Evolutionary conservation across 768 basidiomycete species (phyloP), one percentile per base, ranked within the genome.

Genomic region (Tylopilus felleus): DNA sequence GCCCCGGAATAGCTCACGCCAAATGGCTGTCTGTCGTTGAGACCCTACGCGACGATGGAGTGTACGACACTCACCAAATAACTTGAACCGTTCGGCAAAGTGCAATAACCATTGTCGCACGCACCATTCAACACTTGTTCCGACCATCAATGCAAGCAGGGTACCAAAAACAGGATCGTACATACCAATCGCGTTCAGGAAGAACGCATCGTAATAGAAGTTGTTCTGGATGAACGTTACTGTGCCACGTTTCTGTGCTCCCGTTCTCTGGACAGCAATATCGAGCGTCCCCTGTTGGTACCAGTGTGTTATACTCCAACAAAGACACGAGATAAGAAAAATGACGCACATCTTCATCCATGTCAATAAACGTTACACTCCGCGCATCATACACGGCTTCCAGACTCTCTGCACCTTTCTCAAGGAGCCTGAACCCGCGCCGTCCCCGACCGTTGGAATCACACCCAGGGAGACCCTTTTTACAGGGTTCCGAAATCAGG

Each of bases 161-260:
- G 50, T 5, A 36, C 39, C 35, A 36, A 27, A 17, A 22, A 22
- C 38, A 7, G 8, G 31, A 13, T 14, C 49, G 10, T 22, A 72
- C 84, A 41, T 40, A 96, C 95, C 88, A 40, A 94, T 90, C 3
- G 97, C 93, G 66, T 98, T 98, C 49, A 98, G 77, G 81, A 98
- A 99, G 77, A 99, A 99, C 0, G 97, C 96, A 60, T 99, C 97
- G 65, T 94, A 94, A 64, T 96, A 98, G 64, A 95, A 91, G 69
- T 98, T 98, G 65, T 99, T 99, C 72, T 96, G 93, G 45, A 99
- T 75, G 65, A 99, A 96, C 5, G 83, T 64, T 17, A 91, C 73
- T 38, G 79, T 82, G 14, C 87, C 86, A 41, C 72, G 74, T 2
- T 80, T 80, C 48, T 84, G 82, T 5, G 74, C 72, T 2, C 93